Conservation (phyloP, 345 rosid genomes). For the Balakata baccata region DNA sequence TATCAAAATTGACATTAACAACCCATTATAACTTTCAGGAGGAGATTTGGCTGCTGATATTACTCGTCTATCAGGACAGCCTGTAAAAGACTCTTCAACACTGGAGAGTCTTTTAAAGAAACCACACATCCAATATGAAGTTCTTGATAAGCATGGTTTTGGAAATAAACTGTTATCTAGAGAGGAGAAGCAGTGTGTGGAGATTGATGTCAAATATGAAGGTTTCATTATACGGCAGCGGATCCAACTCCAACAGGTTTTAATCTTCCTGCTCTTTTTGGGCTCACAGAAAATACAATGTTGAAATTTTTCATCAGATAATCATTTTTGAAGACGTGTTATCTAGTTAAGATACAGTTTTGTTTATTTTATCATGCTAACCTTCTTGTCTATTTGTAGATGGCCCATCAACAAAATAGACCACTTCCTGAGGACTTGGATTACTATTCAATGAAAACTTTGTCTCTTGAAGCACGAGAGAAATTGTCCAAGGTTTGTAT, state of each 20-base stretch:
- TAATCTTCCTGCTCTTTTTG: neutral
- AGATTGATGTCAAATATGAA: conserved; percentile 88
- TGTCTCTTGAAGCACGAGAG: conserved; percentile 90
- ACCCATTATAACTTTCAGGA: conserved; percentile 39
- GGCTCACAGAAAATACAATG: neutral
- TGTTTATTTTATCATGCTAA: conserved; percentile 4
- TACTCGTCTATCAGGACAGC: conserved; percentile 64
- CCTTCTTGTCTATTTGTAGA: conserved; percentile 43
- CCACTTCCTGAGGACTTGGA: conserved; percentile 79
- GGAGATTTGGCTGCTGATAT: conserved; percentile 84
- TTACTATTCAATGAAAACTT: conserved; percentile 76
- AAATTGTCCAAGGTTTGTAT: conserved; percentile 84
- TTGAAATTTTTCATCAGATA: too few species aligned
- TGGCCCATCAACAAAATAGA: conserved; percentile 80
- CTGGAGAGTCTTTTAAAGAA: conserved; percentile 86
- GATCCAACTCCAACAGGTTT: conserved; percentile 79
- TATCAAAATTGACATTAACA: neutral
- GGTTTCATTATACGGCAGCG: conserved; percentile 88
- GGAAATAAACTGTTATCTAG: conserved; percentile 63
- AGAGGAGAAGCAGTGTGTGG: conserved; percentile 82
- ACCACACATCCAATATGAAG: conserved; percentile 74
- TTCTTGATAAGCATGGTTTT: conserved; percentile 82
- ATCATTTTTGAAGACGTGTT: too few species aligned
- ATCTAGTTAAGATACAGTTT: neutral
- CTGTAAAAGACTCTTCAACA: conserved; percentile 74